Conservation (phyloP, 805 yeast genomes). For the Danielia oregonensis region DNA sequence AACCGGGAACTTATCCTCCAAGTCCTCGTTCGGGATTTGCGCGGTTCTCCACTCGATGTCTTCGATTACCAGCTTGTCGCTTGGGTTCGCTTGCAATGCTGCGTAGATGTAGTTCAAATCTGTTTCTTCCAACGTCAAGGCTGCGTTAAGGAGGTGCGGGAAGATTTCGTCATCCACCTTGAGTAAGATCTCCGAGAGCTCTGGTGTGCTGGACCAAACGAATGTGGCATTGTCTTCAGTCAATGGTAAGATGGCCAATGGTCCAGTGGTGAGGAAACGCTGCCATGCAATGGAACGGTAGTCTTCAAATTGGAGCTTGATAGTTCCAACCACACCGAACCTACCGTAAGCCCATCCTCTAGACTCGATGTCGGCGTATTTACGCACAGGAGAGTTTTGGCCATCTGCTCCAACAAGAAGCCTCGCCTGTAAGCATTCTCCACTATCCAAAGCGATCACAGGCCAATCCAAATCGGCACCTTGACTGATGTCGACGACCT, state of each 20-base stretch:
- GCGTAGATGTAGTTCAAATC: constrained; percentile 72
- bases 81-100: constrained; percentile 31
- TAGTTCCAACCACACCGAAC: constrained; percentile 90
- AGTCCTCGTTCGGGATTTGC: constrained; percentile 35
- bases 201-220: constrained; percentile 90
- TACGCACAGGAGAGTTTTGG: constrained; percentile 86
- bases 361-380: constrained; percentile 74
- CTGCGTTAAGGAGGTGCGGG: constrained; percentile 76
- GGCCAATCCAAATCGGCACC: constrained; percentile 64
- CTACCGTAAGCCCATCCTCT: constrained; percentile 90
- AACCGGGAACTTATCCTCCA: constrained; percentile 65
- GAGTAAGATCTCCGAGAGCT: constrained; percentile 59
- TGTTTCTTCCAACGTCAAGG: constrained; percentile 68
- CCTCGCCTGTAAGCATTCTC: constrained; percentile 60
- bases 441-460: constrained; percentile 60
- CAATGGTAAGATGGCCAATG: constrained; percentile 85
- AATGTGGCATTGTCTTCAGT: constrained; percentile 84
- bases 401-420: constrained; percentile 96
- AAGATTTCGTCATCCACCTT: constrained; percentile 60
- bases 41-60: constrained; percentile 74
- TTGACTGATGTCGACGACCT: constrained; percentile 52
- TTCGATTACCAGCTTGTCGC: constrained; percentile 48
- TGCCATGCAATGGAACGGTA: constrained; percentile 84
- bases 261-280: constrained; percentile 87
- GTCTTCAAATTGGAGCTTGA: constrained; percentile 71